Conservation (phyloP, 1,139 yeast genomes). For the Taphrina flavorubra region DNA sequence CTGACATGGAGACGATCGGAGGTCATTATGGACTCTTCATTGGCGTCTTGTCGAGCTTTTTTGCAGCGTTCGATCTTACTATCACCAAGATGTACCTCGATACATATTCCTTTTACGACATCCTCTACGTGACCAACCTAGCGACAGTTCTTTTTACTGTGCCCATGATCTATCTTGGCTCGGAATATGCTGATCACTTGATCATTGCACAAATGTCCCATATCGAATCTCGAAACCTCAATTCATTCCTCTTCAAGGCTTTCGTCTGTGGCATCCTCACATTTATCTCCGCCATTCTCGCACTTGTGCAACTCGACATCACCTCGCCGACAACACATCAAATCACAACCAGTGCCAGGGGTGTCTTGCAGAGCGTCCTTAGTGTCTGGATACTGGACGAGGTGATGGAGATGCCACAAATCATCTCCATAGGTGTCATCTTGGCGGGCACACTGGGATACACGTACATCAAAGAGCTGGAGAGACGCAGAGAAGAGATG, state of each 20-base stretch:
- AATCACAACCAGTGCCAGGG: slow-evolving; percentile 42
- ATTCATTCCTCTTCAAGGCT: slow-evolving; percentile 35
- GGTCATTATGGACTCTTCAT: slow-evolving; percentile 35
- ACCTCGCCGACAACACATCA: slow-evolving; percentile 43
- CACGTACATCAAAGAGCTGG: slow-evolving; percentile 31
- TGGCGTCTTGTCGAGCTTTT: slow-evolving; percentile 42
- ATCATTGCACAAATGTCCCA: slow-evolving; percentile 25
- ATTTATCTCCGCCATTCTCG: slow-evolving; percentile 35
- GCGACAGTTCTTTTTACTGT: slow-evolving; percentile 20
- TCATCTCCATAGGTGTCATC: slow-evolving; percentile 38
- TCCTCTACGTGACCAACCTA: slow-evolving; percentile 36
- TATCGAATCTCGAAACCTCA: slow-evolving; percentile 15
- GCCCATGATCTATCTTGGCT: slow-evolving; percentile 37
- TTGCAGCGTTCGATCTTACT: slow-evolving; percentile 42
- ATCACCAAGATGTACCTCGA: slow-evolving; percentile 39
- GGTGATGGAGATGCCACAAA: slow-evolving; percentile 31
- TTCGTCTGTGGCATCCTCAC: slow-evolving; percentile 30
- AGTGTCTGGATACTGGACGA: slow-evolving; percentile 40
- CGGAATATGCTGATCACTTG: slow-evolving; percentile 38
- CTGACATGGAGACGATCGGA: slow-evolving; percentile 22
- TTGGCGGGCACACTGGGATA: slow-evolving; percentile 39
- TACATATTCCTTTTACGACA: slow-evolving; percentile 14
- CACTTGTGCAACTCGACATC: slow-evolving; percentile 41
- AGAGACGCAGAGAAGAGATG: slow-evolving; percentile 13
- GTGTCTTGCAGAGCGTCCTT: slow-evolving; percentile 41